These are phyloP conservation scores for Baeospora myosura DNA, from an alignment of 1,284 basidiomycete species.

Conservation along the genomic window DNA sequence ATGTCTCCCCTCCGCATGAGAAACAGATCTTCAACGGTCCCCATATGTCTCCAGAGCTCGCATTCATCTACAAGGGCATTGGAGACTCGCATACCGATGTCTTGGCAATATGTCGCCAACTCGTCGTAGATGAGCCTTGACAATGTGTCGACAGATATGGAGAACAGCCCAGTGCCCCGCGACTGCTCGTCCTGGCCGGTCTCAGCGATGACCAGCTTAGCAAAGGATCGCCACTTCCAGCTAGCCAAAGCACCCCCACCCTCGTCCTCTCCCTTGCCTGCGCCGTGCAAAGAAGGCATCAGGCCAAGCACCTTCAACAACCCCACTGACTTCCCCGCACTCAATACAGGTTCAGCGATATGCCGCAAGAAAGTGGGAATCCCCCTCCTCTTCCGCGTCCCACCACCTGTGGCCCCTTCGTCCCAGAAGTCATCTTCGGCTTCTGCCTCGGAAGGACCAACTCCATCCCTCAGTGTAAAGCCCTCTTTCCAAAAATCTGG, in stretches of 20 bases:
- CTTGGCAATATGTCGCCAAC: slow-evolving; percentile 51
- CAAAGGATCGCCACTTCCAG: slow-evolving; percentile 28
- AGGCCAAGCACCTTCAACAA: slow-evolving; percentile 46
- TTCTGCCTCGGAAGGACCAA: slow-evolving; percentile 20
- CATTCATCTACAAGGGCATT: slow-evolving; percentile 65
- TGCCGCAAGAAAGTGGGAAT: slow-evolving; percentile 57
- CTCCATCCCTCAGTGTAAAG: slow-evolving; percentile 46
- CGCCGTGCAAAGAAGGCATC: no score
- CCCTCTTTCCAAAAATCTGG: slow-evolving; percentile 80
- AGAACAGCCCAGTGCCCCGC: slow-evolving; percentile 23
- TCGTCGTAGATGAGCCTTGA: slow-evolving; percentile 56
- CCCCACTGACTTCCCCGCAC: slow-evolving; percentile 75
- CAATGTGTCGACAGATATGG: slow-evolving; percentile 53
- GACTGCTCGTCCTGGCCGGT: slow-evolving; percentile 8
- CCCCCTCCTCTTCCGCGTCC: slow-evolving; percentile 24
- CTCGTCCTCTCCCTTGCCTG: slow-evolving; percentile 10
- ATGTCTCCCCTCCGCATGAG: slow-evolving; percentile 68
- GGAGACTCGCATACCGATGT: slow-evolving; percentile 49
- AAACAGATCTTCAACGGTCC: slow-evolving; percentile 65
- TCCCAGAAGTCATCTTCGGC: no score
- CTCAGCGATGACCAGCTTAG: slow-evolving; percentile 22
- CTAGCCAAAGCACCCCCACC: slow-evolving; percentile 14
- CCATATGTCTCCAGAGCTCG: slow-evolving; percentile 61
- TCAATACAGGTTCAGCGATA: slow-evolving; percentile 51
- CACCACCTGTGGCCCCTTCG: no score